These are phyloP conservation scores for Kwoniella dendrophila DNA, from an alignment of 768 basidiomycete genomes.

Conservation along the genomic window DNA sequence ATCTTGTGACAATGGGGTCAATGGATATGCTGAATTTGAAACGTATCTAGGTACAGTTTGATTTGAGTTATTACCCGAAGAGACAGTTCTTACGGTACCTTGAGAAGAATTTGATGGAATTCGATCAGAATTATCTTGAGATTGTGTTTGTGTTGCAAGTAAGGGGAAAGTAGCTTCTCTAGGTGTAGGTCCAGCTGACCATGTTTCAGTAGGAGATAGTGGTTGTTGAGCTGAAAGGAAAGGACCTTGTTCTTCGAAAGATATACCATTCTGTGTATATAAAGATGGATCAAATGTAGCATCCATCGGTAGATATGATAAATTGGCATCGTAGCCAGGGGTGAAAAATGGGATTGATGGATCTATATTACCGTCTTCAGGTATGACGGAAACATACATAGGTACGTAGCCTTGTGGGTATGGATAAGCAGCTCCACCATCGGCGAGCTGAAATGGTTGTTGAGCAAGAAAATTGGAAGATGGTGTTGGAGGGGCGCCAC, in stretches of 20 bases:
- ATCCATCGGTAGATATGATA: slow-evolving; percentile 14
- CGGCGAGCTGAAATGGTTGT: neutral
- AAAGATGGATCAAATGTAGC: slow-evolving; percentile 2
- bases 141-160: slow-evolving; percentile 8
- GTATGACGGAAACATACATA: slow-evolving; percentile 18
- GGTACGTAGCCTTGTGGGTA: slow-evolving; percentile 19
- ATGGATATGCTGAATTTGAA: slow-evolving; percentile 30
- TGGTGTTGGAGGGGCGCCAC: neutral
- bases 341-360: slow-evolving; percentile 10
- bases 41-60: slow-evolving; percentile 24
- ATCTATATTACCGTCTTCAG: slow-evolving; percentile 15
- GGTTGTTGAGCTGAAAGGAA: slow-evolving; percentile 30
- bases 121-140: slow-evolving; percentile 12
- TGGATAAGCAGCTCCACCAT: neutral
- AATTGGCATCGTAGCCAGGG: slow-evolving; percentile 9
- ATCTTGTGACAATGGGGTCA: slow-evolving; percentile 14
- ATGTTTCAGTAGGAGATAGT: slow-evolving; percentile 27
- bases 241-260: slow-evolving; percentile 19
- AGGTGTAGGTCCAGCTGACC: slow-evolving; percentile 21
- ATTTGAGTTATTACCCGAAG: too few species aligned
- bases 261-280: neutral
- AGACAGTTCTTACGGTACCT: slow-evolving; percentile 6
- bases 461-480: neutral
- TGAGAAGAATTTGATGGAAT: slow-evolving; percentile 15
- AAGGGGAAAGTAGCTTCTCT: slow-evolving; percentile 26